Evolutionary conservation across 2,329 filamentous ascomycete genomes (phyloP).

Genomic region (Fonsecaea monophora): DNA sequence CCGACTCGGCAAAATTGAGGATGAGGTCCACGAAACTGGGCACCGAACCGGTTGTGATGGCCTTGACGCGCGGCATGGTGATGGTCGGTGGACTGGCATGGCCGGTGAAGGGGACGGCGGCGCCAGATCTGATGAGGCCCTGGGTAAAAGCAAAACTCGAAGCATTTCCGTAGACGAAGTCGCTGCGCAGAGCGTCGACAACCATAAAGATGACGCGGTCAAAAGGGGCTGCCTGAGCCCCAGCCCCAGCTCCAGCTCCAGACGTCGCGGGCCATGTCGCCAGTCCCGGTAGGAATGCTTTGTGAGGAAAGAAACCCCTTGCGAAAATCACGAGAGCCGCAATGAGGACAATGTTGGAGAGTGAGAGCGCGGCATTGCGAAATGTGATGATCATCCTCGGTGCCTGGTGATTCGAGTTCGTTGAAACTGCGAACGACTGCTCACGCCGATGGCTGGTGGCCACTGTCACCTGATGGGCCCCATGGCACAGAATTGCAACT

Average conservation of each 20-base stretch:
- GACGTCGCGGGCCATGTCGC: constrained; percentile 61
- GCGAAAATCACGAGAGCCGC: constrained; percentile 70
- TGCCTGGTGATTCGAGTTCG: not conserved
- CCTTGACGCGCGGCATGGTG: constrained; percentile 97
- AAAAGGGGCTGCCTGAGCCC: constrained; percentile 62
- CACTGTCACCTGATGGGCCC: not conserved
- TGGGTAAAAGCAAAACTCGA: constrained; percentile 91
- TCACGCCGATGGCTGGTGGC: not conserved
- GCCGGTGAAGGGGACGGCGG: constrained; percentile 90
- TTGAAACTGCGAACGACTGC: not conserved
- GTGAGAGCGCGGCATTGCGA: constrained; percentile 12
- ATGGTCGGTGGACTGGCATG: constrained; percentile 96
- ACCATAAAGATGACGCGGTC: constrained; percentile 97
- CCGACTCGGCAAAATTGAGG: constrained; percentile 92
- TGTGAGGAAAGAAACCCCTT: constrained; percentile 95
- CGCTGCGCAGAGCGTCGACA: constrained; percentile 91
- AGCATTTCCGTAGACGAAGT: constrained; percentile 72
- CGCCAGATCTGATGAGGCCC: constrained; percentile 81
- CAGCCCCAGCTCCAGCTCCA: constrained; percentile 42
- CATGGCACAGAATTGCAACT: not conserved
- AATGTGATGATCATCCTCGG: constrained; percentile 16
- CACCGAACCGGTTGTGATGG: constrained; percentile 96
- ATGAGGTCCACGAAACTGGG: constrained; percentile 97
- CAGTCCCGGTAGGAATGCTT: constrained; percentile 86
- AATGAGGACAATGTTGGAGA: constrained; percentile 39